Conservation (phyloP, 352 stramenopile genomes). For the Pythium rishiriense region DNA sequence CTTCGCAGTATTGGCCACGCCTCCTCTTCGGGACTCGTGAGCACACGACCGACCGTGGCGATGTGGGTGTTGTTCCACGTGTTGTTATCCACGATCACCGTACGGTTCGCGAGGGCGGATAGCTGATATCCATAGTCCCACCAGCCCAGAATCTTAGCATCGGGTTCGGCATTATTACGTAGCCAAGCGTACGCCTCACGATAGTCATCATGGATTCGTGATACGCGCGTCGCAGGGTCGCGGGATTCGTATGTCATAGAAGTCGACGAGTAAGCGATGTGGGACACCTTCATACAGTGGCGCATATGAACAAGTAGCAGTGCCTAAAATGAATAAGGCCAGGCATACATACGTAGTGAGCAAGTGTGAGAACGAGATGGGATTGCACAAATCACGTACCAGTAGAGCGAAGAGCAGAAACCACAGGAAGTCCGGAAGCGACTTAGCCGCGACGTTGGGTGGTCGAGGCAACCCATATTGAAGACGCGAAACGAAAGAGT, state of each 20-base stretch:
- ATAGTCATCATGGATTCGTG: constrained; percentile 70
- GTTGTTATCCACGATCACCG: constrained; percentile 94
- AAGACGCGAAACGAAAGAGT: constrained; percentile 1
- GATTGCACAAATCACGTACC: constrained; percentile 31
- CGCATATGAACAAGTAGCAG: constrained; percentile 67
- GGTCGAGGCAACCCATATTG: not conserved
- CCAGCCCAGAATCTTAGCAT: constrained; percentile 80
- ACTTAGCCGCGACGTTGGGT: constrained; percentile 7
- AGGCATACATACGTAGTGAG: too few species aligned
- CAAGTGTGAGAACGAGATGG: too few species aligned
- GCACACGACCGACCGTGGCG: constrained; percentile 89
- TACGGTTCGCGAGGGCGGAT: constrained; percentile 79
- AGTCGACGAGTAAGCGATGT: constrained; percentile 79
- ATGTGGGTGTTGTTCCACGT: constrained; percentile 98
- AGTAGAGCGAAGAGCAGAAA: constrained; percentile 58
- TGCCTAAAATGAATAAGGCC: constrained; percentile 37
- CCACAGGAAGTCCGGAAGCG: constrained; percentile 15
- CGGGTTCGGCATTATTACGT: constrained; percentile 59
- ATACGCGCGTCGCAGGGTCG: constrained; percentile 46
- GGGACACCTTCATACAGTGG: constrained; percentile 60
- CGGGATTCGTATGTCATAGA: constrained; percentile 70
- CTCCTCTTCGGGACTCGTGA: constrained; percentile 66
- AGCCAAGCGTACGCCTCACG: constrained; percentile 85
- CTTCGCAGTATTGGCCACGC: constrained; percentile 72
- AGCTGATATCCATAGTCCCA: constrained; percentile 91